Base-by-base conservation (phyloP, 345 rosid species). In the Garcia nutans region DNA sequence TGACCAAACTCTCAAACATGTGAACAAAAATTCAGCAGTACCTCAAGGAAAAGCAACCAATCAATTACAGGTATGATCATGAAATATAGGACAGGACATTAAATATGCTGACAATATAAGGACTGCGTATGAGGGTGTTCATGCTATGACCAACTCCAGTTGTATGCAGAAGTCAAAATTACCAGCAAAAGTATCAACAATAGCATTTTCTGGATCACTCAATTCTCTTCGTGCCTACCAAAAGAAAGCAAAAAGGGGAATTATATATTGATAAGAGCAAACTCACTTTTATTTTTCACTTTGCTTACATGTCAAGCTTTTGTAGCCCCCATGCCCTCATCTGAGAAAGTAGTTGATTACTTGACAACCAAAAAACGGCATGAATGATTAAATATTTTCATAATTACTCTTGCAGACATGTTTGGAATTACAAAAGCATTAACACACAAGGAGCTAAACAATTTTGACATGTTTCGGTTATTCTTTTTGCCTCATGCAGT, bases 161-260 rank as follows among this genome's bases (percentile, higher is more conserved):
- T 19, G 50, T 11, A 10, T 5, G 59, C 9, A 22, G 50, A 33
- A 33, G 2, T 33, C 37, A 60, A 58, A 8, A 5, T 84, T 85
- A 93, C 99, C 97, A 73, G 97, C 91, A 82, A 93, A 93, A 79
- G 99, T 98, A 74, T 96, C 99, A 63, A 93, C 81, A 8, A 87
- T 66, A 69, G 98, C 98, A 81, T 90, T 96, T 84, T 93, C 99
- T n/a, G 92, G 89, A 84, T 96, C 97, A 79, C 84, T 96, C 63
- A 92, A 83, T 78, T 96, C 97, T 87, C 96, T 88, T 20, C 70
- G 71, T 68, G 98, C 93, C 99, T 93, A 85, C 71, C 52, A 78
- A 74, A 71, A 72, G 24, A 41, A 33, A 50, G 45, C 16, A 74
- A 63, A 24, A 47, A 17, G n/a, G 42, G 16, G 33, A 10, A 19